Conservation (phyloP, 352 stramenopile genomes). For the Pythium vanterpoolii region DNA sequence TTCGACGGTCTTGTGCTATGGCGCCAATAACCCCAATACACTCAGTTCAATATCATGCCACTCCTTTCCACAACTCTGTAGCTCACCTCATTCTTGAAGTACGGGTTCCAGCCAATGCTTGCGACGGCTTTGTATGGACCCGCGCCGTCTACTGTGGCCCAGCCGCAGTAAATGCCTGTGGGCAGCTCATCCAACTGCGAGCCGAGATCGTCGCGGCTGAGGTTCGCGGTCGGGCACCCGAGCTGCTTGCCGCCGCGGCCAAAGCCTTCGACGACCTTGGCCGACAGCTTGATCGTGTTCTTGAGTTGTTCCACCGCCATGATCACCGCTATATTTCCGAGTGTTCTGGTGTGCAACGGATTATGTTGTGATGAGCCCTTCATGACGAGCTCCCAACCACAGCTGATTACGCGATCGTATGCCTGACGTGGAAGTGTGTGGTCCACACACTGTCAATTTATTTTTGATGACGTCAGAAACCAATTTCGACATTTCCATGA, state of each 20-base stretch:
- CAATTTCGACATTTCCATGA: too few relatives aligned
- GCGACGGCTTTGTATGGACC: slow-evolving; percentile 92
- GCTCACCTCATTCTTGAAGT: slow-evolving; percentile 90
- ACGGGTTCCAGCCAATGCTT: slow-evolving; percentile 97
- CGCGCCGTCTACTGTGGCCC: slow-evolving; percentile 84
- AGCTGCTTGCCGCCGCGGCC: slow-evolving; percentile 95
- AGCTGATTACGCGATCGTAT: slow-evolving; percentile 15
- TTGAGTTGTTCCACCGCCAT: slow-evolving; percentile 62
- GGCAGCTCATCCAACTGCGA: slow-evolving; percentile 68
- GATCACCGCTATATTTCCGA: background rate
- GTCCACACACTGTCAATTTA: too few relatives aligned
- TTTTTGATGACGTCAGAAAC: too few relatives aligned
- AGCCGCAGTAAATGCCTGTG: slow-evolving; percentile 94
- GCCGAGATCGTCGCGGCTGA: slow-evolving; percentile 85
- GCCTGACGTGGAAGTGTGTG: too few relatives aligned
- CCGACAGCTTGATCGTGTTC: slow-evolving; percentile 74
- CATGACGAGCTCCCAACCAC: too few relatives aligned
- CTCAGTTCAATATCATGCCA: background rate
- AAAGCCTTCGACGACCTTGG: slow-evolving; percentile 92
- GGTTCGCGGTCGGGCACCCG: slow-evolving; percentile 95
- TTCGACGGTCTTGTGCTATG: slow-evolving; percentile 95
- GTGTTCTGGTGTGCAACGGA: background rate
- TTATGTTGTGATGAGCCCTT: background rate
- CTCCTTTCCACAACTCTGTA: too few relatives aligned
- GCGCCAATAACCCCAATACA: background rate